Conservation (phyloP, 2,329 filamentous ascomycete species). For the Lasiodiplodia citricola region DNA sequence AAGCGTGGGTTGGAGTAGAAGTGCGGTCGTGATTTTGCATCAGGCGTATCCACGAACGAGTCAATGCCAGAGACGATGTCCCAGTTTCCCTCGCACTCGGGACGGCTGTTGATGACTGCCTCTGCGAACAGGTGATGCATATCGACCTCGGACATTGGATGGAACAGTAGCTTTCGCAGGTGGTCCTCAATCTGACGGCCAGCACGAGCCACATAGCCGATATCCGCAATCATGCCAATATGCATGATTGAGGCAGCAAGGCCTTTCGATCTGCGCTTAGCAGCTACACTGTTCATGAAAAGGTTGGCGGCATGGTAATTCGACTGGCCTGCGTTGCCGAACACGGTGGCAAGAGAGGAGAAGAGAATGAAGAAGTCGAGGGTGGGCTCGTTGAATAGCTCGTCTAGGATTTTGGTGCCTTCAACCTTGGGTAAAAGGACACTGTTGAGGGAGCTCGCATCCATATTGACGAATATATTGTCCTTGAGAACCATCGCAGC, state of each 20-base stretch:
- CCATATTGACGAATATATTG: slow-evolving; percentile 27
- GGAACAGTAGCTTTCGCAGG: not conserved
- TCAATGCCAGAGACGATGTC: slow-evolving; percentile 1
- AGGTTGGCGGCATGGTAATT: slow-evolving; percentile 35
- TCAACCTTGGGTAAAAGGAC: slow-evolving; percentile 32
- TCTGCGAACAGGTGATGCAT: slow-evolving; percentile 60
- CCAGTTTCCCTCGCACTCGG: not conserved
- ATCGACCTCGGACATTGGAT: slow-evolving; percentile 54
- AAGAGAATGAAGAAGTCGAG: slow-evolving; percentile 37
- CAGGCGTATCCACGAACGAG: not conserved
- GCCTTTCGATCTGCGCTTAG: slow-evolving; percentile 45
- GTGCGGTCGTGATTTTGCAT: not conserved
- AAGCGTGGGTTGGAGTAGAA: slow-evolving; percentile 12
- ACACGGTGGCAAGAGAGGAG: slow-evolving; percentile 31
- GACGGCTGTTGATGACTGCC: slow-evolving; percentile 50
- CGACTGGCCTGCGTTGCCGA: slow-evolving; percentile 32
- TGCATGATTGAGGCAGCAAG: slow-evolving; percentile 47
- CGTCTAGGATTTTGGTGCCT: slow-evolving; percentile 30
- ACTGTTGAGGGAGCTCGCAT: slow-evolving; percentile 2
- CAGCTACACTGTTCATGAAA: slow-evolving; percentile 49
- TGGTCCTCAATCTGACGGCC: slow-evolving; percentile 11
- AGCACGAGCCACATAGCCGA: slow-evolving; percentile 46
- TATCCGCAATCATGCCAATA: slow-evolving; percentile 48
- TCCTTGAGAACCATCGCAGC: slow-evolving; percentile 35
- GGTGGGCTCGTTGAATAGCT: slow-evolving; percentile 27